Conservation (phyloP, 2,329 filamentous ascomycete species). For the Aspergillus latus region DNA sequence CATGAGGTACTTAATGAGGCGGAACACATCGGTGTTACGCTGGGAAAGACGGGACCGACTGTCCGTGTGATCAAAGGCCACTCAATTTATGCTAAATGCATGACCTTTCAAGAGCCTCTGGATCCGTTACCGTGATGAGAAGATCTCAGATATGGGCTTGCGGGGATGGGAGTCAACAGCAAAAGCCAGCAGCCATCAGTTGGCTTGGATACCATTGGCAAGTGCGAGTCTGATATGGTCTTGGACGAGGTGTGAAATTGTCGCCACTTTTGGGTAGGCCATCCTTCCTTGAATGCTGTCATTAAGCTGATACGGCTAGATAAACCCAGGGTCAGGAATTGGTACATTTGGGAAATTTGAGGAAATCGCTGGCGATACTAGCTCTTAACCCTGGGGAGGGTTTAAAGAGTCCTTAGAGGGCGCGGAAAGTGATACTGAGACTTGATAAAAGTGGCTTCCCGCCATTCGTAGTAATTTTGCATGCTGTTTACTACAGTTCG, state of each 20-base stretch:
- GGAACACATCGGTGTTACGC: no score
- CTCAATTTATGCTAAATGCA: background rate
- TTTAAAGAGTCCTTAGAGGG: no score
- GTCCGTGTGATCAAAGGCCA: background rate
- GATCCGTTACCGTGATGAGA: background rate
- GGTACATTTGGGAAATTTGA: no score
- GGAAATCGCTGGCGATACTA: no score
- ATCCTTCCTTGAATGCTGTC: background rate
- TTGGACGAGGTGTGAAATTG: background rate
- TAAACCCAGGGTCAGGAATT: background rate
- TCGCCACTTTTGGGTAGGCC: background rate
- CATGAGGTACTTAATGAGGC: no score
- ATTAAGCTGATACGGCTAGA: background rate
- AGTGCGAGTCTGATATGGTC: background rate
- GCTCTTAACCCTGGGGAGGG: no score
- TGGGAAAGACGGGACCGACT: background rate
- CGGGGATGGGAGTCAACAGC: background rate
- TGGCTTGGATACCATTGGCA: background rate
- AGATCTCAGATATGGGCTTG: background rate
- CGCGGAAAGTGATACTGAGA: no score
- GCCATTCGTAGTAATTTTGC: no score
- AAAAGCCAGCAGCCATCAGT: background rate
- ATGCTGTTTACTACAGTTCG: no score
- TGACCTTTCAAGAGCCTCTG: background rate
- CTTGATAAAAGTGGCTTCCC: no score